phyloP scores from a whole-genome alignment of 2,329 filamentous ascomycete genomes.

The Metarhizium sp. region DNA sequence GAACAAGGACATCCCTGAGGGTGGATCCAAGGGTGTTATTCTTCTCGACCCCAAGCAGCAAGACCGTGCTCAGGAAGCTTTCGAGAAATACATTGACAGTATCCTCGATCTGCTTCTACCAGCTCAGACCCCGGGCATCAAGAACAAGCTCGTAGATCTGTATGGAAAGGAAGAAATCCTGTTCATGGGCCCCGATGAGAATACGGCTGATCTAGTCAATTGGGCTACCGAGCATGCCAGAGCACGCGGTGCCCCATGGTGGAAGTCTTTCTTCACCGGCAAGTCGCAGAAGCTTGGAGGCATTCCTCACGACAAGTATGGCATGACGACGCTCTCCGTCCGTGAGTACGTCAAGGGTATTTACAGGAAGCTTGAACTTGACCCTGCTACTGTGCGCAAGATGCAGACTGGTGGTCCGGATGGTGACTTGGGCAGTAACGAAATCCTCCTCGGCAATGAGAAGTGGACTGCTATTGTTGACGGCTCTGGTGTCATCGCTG shows the following conservation, averaged over 20 bases:
- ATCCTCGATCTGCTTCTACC: slow-evolving; percentile 91
- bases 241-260: slow-evolving; percentile 83
- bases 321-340: slow-evolving; percentile 96
- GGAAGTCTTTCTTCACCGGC: slow-evolving; percentile 99
- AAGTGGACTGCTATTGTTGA: slow-evolving; percentile 96
- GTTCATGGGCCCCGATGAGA: slow-evolving; percentile 98
- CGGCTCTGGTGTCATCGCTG: slow-evolving; percentile 87
- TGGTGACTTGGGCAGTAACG: slow-evolving; percentile 93
- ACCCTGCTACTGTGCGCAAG: slow-evolving; percentile 77
- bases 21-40: slow-evolving; percentile 95
- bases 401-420: slow-evolving; percentile 97
- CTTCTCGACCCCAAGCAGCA: slow-evolving; percentile 90
- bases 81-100: slow-evolving; percentile 99
- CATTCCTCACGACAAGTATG: slow-evolving; percentile 92
- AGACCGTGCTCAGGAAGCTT: slow-evolving; percentile 83
- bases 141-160: slow-evolving; percentile 94
- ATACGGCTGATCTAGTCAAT: slow-evolving; percentile 92
- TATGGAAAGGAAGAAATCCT: slow-evolving; percentile 94
- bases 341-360: slow-evolving; percentile 94
- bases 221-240: slow-evolving; percentile 98
- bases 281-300: slow-evolving; percentile 94
- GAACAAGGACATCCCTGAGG: slow-evolving; percentile 99
- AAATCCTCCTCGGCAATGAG: slow-evolving; percentile 92
- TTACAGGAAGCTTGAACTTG: slow-evolving; percentile 89
- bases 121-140: slow-evolving; percentile 88